Evolutionary conservation across 306 rosid genomes (phyloP).

Genomic region (Astragalus glycyphyllos): DNA sequence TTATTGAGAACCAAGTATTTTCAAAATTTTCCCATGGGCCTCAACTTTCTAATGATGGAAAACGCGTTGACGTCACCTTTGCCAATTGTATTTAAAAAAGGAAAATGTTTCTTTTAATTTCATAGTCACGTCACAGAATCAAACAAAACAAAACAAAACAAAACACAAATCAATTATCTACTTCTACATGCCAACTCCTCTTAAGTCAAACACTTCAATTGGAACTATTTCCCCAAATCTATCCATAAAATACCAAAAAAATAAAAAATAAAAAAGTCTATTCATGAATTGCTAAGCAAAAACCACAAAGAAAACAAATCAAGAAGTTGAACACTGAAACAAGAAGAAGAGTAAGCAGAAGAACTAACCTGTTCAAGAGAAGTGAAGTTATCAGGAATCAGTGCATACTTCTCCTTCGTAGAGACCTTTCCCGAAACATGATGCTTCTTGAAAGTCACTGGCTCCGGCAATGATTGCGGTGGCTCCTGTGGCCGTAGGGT

Average conservation of each 20-base stretch:
- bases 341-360: background rate
- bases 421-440: background rate
- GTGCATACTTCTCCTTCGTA: constrained; percentile 36
- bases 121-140: too few relatives aligned
- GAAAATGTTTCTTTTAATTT: background rate
- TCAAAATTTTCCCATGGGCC: too few relatives aligned
- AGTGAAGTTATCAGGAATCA: constrained; percentile 46
- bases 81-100: too few relatives aligned
- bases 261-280: background rate
- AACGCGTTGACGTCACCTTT: too few relatives aligned
- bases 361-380: constrained; percentile 40
- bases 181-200: background rate
- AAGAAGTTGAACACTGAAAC: background rate
- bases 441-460: background rate
- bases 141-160: background rate
- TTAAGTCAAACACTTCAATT: background rate
- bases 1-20: too few relatives aligned
- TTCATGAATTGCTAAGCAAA: too few relatives aligned
- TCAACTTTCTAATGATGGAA: too few relatives aligned
- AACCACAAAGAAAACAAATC: too few relatives aligned
- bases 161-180: constrained; percentile 1
- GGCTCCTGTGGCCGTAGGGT: background rate
- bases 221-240: background rate
- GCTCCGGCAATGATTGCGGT: background rate
- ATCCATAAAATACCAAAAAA: constrained; percentile 8